phyloP scores from a whole-genome alignment of 495 filamentous ascomycete genomes.

The Margaritispora aquatica region DNA sequence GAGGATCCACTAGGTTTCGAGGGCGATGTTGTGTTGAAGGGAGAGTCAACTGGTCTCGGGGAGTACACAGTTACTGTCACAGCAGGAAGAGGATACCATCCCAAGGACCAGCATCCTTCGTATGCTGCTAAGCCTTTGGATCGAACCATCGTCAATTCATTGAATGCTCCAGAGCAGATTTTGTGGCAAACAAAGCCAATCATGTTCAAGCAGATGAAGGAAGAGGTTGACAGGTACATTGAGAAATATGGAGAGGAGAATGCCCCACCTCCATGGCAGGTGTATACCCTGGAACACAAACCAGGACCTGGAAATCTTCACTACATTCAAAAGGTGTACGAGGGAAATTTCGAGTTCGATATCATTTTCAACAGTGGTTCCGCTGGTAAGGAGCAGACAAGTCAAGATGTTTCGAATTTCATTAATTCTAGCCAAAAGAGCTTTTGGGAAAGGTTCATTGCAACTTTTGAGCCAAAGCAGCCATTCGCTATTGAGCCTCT shows the following conservation, averaged over 20 bases:
- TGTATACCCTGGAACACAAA: constrained; percentile 68
- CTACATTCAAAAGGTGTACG: constrained; percentile 86
- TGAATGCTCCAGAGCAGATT: constrained; percentile 57
- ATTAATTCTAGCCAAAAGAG: constrained; percentile 57
- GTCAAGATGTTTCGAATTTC: constrained; percentile 60
- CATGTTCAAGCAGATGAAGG: constrained; percentile 72
- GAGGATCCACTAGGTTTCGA: constrained; percentile 54
- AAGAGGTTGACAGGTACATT: constrained; percentile 61
- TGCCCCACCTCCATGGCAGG: constrained; percentile 76
- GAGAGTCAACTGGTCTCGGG: constrained; percentile 69
- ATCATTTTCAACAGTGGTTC: constrained; percentile 83
- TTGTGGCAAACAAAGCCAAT: constrained; percentile 87
- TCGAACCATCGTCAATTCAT: constrained; percentile 65
- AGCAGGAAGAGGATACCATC: constrained; percentile 55
- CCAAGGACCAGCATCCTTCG: constrained; percentile 50
- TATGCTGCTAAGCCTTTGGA: constrained; percentile 71
- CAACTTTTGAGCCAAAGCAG: constrained; percentile 63
- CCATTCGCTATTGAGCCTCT: constrained; percentile 74
- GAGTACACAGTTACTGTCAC: constrained; percentile 79
- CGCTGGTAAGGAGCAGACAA: constrained; percentile 47
- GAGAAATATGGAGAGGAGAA: constrained; percentile 63
- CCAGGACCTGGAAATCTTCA: constrained; percentile 77
- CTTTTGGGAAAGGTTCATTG: constrained; percentile 69
- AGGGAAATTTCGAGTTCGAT: constrained; percentile 91
- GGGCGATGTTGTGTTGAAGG: constrained; percentile 68